phyloP scores from a whole-genome alignment of 768 basidiomycete species.

The Leccinum imitatum region DNA sequence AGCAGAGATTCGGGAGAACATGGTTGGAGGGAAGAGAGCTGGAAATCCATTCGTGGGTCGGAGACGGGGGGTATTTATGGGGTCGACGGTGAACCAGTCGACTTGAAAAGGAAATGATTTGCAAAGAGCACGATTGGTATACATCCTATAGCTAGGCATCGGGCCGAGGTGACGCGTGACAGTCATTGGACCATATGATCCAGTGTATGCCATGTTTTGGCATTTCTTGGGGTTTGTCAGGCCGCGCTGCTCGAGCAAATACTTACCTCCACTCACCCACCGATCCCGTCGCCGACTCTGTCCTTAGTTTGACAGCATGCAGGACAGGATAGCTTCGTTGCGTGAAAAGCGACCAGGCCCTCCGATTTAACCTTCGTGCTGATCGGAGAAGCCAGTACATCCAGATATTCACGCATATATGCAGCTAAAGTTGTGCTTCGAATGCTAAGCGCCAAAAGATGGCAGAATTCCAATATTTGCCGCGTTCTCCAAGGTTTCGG shows the following conservation, averaged over 20 bases:
- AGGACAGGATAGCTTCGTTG: neutral
- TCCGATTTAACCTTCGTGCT: neutral
- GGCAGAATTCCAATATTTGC: neutral
- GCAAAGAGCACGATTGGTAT: neutral
- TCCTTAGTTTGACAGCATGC: neutral
- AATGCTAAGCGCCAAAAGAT: neutral
- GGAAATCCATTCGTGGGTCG: neutral
- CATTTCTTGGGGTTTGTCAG: conserved; percentile 5
- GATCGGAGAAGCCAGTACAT: neutral
- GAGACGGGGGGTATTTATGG: conserved; percentile 24
- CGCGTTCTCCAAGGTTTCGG: neutral
- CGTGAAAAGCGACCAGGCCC: neutral
- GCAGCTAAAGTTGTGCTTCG: neutral
- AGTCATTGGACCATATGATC: conserved; percentile 6
- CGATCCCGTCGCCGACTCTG: neutral
- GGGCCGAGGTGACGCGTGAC: conserved; percentile 10
- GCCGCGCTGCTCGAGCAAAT: neutral
- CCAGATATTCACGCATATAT: conserved; percentile 4
- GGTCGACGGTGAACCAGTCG: neutral
- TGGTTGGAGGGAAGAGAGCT: conserved; percentile 5
- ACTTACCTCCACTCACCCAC: neutral
- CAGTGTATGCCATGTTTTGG: conserved; percentile 4
- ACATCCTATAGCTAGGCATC: neutral
- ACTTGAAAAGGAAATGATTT: conserved; percentile 17
- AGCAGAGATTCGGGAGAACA: conserved; percentile 24